These are phyloP conservation scores for Colletotrichum salicis DNA, from an alignment of 2,329 filamentous ascomycete species.

Conservation along the genomic window DNA sequence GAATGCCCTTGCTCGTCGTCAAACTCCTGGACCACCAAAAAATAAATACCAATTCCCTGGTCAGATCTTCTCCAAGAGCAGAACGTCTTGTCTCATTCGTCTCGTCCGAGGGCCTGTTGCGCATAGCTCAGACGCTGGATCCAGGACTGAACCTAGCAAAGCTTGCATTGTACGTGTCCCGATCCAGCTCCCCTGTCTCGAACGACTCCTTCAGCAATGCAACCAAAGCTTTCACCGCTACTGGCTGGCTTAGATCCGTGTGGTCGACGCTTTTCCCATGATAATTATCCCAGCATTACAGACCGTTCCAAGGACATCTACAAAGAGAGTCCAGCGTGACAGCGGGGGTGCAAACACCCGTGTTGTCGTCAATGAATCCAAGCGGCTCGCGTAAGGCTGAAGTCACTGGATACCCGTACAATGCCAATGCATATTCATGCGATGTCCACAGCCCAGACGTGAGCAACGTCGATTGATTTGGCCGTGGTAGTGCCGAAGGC, in stretches of 20 bases:
- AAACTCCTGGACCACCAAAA: background rate
- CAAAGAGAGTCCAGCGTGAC: background rate
- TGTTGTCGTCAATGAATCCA: background rate
- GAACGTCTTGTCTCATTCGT: background rate
- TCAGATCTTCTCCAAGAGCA: background rate
- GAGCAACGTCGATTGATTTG: background rate
- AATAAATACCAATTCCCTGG: background rate
- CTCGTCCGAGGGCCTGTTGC: background rate
- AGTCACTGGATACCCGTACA: background rate
- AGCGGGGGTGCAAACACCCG: background rate
- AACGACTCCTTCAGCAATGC: background rate
- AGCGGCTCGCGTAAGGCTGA: background rate
- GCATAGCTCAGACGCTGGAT: background rate
- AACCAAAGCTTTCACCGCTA: background rate
- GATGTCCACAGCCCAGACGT: background rate
- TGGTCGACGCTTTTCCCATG: background rate
- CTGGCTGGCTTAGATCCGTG: background rate
- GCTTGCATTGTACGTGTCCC: background rate
- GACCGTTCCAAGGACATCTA: background rate
- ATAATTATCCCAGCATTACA: background rate
- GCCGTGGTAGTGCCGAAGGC: constrained; percentile 5
- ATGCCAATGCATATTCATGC: background rate
- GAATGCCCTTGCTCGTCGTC: background rate
- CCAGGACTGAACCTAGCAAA: background rate
- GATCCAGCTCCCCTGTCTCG: background rate